Percentiles rank a stretch among this genome's conserved stretches.
Conservation (phyloP, 768 basidiomycete genomes). For the Daedalea quercina region DNA sequence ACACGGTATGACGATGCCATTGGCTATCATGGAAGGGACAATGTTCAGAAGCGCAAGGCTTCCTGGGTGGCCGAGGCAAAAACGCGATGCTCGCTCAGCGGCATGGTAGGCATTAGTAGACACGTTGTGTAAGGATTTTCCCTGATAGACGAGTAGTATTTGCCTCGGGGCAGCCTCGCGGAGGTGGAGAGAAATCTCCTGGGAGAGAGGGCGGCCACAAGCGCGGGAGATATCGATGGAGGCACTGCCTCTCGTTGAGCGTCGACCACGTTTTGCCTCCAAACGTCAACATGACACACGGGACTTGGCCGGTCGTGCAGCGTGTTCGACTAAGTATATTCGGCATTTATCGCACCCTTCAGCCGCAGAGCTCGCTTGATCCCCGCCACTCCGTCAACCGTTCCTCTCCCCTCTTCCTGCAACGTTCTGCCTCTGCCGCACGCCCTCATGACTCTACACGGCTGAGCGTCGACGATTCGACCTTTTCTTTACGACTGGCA, state of each 20-base stretch:
- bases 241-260: background rate
- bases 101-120: no score
- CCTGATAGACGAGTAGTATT: no score
- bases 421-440: background rate
- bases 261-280: slow-evolving; percentile 1
- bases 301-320: background rate
- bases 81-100: no score
- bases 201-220: background rate
- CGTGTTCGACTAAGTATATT: background rate
- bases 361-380: background rate
- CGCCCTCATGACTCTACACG: background rate
- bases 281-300: background rate
- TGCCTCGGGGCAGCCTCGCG: no score
- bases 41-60: no score
- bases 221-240: background rate
- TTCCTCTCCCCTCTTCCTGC: background rate
- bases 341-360: background rate
- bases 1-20: no score
- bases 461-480: background rate
- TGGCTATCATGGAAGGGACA: no score
- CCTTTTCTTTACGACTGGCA: slow-evolving; percentile 1
- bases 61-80: no score
- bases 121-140: no score
- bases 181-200: background rate
- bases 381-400: background rate